Percentiles rank a stretch among this genome's conserved stretches.
phyloP scores from a whole-genome alignment of 140 eudicot genomes.

The Flaveria floridana region DNA sequence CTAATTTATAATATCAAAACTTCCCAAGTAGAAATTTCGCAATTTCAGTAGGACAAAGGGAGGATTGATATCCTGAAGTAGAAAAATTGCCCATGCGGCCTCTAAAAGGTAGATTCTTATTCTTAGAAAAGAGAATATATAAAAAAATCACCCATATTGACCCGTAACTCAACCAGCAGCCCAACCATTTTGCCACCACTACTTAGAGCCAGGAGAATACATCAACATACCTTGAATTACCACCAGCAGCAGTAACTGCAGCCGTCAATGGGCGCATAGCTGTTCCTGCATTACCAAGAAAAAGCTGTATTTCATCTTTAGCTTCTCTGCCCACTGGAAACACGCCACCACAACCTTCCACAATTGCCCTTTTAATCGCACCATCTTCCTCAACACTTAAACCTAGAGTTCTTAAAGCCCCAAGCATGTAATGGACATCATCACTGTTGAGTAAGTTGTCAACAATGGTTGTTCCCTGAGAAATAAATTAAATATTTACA shows the following conservation, averaged over 20 bases:
- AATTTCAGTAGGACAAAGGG: too few relatives aligned
- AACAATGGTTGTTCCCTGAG: constrained; percentile 84
- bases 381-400: constrained; percentile 76
- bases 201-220: not conserved
- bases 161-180: not conserved
- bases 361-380: constrained; percentile 64
- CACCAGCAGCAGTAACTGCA: constrained; percentile 95
- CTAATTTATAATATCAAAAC: not conserved
- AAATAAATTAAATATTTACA: constrained; percentile 10
- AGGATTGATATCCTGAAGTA: too few relatives aligned
- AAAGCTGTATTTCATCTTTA: constrained; percentile 75
- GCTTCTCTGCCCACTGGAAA: constrained; percentile 84
- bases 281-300: constrained; percentile 97
- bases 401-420: constrained; percentile 86
- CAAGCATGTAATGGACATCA: constrained; percentile 93
- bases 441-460: constrained; percentile 90
- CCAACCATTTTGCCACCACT: not conserved
- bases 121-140: constrained; percentile 2
- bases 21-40: not conserved
- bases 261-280: constrained; percentile 99
- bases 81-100: not conserved
- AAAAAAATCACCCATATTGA: not conserved
- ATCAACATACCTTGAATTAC: constrained; percentile 63
- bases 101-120: not conserved
- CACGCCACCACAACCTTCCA: constrained; percentile 85